phyloP scores from a whole-genome alignment of 495 filamentous ascomycete species.

The Platismatia glauca region DNA sequence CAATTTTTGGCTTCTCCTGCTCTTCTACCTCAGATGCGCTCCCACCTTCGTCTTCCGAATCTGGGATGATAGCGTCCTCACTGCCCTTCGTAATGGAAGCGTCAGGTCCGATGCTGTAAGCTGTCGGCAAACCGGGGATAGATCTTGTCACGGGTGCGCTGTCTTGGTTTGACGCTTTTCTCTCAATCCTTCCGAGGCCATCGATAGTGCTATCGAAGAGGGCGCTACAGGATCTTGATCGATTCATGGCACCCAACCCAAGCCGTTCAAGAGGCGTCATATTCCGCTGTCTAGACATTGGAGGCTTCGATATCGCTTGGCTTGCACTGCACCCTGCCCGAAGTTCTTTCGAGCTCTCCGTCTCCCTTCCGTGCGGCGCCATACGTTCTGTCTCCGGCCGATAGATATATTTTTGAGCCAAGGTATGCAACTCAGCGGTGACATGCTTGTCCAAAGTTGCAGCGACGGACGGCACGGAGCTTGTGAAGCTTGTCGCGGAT shows the following conservation, averaged over 20 bases:
- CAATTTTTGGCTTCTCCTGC: not conserved
- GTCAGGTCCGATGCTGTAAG: conserved; percentile 10
- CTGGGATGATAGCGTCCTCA: conserved; percentile 65
- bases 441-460: conserved; percentile 80
- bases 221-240: conserved; percentile 30
- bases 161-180: not conserved
- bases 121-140: not conserved
- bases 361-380: conserved; percentile 4
- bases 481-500: conserved; percentile 1
- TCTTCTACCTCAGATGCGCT: conserved; percentile 4
- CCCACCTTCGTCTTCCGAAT: conserved; percentile 48
- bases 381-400: conserved; percentile 1
- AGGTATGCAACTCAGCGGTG: conserved; percentile 49
- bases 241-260: conserved; percentile 37
- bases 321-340: not conserved
- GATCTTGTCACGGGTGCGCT: not conserved
- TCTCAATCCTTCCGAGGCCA: not conserved
- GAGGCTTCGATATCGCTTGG: conserved; percentile 14
- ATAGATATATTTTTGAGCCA: conserved; percentile 23
- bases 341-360: not conserved
- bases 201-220: conserved; percentile 1
- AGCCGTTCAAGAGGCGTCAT: conserved; percentile 42
- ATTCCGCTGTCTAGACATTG: conserved; percentile 24
- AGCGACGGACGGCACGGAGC: conserved; percentile 5
- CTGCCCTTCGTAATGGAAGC: conserved; percentile 44